Evolutionary conservation across 1,284 basidiomycete species (phyloP).

Genomic region (Marasmius fiardii): DNA sequence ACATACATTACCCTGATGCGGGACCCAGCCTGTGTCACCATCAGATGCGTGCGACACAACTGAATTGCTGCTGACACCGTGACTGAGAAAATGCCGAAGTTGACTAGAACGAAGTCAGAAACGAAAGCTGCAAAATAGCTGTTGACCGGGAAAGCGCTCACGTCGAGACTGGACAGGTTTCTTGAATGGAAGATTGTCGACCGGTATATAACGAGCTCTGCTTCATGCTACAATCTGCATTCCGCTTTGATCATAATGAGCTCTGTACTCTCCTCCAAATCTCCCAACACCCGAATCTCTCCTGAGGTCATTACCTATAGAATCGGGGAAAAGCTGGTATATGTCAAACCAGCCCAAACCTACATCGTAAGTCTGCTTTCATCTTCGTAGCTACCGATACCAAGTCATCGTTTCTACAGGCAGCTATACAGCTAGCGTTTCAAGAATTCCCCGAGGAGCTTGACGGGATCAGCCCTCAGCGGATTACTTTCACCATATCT

Average conservation of each 20-base stretch:
- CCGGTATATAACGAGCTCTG: too few species aligned
- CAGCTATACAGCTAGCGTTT: slow-evolving; percentile 50
- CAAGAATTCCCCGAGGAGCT: slow-evolving; percentile 47
- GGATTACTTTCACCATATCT: slow-evolving; percentile 44
- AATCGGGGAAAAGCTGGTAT: slow-evolving; percentile 41
- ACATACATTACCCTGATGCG: too few species aligned
- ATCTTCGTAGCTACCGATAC: background rate
- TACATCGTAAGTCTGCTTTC: slow-evolving; percentile 37
- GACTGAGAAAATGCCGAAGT: too few species aligned
- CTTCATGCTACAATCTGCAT: background rate
- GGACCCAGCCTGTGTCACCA: too few species aligned
- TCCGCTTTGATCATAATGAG: background rate
- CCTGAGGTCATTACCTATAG: slow-evolving; percentile 53
- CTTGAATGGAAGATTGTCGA: too few species aligned
- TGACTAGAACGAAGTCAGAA: too few species aligned
- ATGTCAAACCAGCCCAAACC: slow-evolving; percentile 44
- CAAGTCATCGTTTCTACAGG: slow-evolving; percentile 27
- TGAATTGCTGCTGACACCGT: too few species aligned
- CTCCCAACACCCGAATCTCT: slow-evolving; percentile 18
- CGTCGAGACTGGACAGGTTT: too few species aligned
- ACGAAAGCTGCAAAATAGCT: too few species aligned
- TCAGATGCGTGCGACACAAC: too few species aligned
- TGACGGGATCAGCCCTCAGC: slow-evolving; percentile 29
- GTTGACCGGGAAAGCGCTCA: too few species aligned
- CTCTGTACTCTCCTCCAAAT: slow-evolving; percentile 19